These are phyloP conservation scores for Austroboletus eburneus DNA, from an alignment of 768 basidiomycete species.

Conservation along the genomic window DNA sequence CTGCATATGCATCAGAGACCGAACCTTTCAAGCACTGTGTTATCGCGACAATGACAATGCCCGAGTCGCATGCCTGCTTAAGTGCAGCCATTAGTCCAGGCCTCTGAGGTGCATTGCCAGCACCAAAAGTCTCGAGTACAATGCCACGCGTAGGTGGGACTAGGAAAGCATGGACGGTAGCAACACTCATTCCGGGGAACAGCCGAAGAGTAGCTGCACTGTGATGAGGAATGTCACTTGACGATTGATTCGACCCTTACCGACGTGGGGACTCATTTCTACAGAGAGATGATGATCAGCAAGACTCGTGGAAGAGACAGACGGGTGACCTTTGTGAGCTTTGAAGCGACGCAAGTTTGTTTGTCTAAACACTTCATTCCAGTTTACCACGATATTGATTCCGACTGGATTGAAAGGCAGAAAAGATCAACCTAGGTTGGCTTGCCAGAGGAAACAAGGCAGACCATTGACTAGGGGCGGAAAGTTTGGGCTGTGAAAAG, in stretches of 20 bases:
- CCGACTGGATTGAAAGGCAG: slow-evolving; percentile 50
- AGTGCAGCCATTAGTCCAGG: slow-evolving; percentile 71
- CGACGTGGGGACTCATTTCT: slow-evolving; percentile 83
- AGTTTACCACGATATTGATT: slow-evolving; percentile 86
- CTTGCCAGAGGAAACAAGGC: background rate
- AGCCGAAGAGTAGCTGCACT: slow-evolving; percentile 71
- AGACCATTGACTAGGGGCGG: slow-evolving; percentile 75
- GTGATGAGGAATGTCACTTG: slow-evolving; percentile 13
- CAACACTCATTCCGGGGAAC: slow-evolving; percentile 80
- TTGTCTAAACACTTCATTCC: slow-evolving; percentile 84
- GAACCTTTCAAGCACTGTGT: slow-evolving; percentile 86
- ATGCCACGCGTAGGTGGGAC: slow-evolving; percentile 72
- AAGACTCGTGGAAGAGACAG: background rate
- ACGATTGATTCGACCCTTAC: slow-evolving; percentile 36
- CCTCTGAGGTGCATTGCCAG: slow-evolving; percentile 88
- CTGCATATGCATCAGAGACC: slow-evolving; percentile 81
- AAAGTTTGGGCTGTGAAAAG: slow-evolving; percentile 84
- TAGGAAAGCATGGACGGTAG: slow-evolving; percentile 73
- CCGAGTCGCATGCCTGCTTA: slow-evolving; percentile 76
- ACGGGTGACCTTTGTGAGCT: slow-evolving; percentile 64
- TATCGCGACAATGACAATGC: slow-evolving; percentile 86
- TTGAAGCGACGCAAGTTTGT: slow-evolving; percentile 73
- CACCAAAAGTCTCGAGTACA: slow-evolving; percentile 87
- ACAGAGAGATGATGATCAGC: slow-evolving; percentile 12
- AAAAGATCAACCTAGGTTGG: slow-evolving; percentile 6